Evolutionary conservation across 2,329 filamentous ascomycete genomes (phyloP).

Genomic region (Paecilomyces variotii): DNA sequence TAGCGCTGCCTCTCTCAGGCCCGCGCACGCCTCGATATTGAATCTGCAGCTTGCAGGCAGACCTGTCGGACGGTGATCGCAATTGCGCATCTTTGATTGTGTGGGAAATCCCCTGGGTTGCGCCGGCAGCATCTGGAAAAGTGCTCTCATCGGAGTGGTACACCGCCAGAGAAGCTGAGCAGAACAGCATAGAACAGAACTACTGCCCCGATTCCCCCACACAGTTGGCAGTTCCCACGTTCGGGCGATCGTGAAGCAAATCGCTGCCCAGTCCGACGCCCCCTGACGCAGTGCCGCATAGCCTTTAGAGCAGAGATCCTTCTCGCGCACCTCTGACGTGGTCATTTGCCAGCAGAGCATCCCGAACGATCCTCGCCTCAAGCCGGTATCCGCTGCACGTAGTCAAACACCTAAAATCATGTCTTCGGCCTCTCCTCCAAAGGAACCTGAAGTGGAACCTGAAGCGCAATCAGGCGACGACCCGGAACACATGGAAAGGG

Average conservation of each 20-base stretch:
- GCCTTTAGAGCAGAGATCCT: constrained; percentile 16
- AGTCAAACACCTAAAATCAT: constrained; percentile 56
- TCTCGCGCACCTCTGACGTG: constrained; percentile 36
- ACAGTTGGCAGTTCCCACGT: constrained; percentile 15
- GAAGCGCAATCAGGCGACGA: constrained; percentile 85
- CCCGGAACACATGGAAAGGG: constrained; percentile 80
- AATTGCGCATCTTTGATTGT: constrained; percentile 1
- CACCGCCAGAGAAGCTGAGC: constrained; percentile 16
- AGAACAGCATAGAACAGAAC: constrained; percentile 16
- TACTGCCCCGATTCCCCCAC: constrained; percentile 22
- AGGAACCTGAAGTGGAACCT: constrained; percentile 82
- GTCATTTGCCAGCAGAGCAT: constrained; percentile 34
- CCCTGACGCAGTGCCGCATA: constrained; percentile 18
- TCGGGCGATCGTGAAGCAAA: constrained; percentile 29
- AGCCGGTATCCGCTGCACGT: constrained; percentile 26
- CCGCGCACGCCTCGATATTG: constrained; percentile 18
- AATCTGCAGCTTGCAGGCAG: constrained; percentile 8
- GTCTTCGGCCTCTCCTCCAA: constrained; percentile 93
- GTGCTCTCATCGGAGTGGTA: constrained; percentile 5
- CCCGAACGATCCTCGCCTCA: constrained; percentile 26
- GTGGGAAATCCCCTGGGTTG: constrained; percentile 7
- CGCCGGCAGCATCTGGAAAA: constrained; percentile 11
- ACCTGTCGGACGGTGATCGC: constrained; percentile 8
- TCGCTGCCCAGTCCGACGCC: constrained; percentile 30
- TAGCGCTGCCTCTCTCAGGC: constrained; percentile 9